Evolutionary conservation across 305 asterid species (phyloP).

Genomic region (Fraxinus paxiana): DNA sequence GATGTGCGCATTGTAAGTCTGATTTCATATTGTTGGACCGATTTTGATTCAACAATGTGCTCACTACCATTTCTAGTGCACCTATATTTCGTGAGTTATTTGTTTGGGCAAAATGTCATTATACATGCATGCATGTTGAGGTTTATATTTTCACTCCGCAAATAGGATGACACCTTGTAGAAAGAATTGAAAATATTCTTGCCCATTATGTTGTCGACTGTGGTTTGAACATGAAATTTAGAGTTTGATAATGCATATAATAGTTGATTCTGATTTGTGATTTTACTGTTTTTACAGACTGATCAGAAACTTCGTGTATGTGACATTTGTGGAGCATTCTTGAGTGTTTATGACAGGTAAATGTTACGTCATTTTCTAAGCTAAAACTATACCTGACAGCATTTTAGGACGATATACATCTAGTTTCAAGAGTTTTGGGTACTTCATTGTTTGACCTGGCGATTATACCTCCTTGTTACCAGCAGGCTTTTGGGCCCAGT

Average conservation of each 20-base stretch:
- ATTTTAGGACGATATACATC: slow-evolving; percentile 36
- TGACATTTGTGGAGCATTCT: slow-evolving; percentile 88
- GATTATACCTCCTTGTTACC: slow-evolving; percentile 87
- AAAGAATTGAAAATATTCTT: not conserved
- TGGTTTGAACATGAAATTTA: slow-evolving; percentile 11
- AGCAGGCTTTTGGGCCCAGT: slow-evolving; percentile 99
- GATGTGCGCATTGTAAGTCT: slow-evolving; percentile 85
- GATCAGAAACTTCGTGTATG: slow-evolving; percentile 94
- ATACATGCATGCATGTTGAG: not conserved
- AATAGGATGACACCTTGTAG: not conserved
- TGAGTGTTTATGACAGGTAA: slow-evolving; percentile 95
- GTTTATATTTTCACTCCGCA: not conserved
- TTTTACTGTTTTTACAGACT: slow-evolving; percentile 45
- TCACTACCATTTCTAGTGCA: not conserved
- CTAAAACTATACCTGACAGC: slow-evolving; percentile 17
- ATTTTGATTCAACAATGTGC: not conserved
- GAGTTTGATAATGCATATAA: not conserved
- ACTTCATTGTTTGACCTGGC: slow-evolving; percentile 70
- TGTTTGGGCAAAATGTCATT: not conserved
- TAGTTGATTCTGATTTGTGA: slow-evolving; percentile 20
- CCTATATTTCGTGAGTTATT: not conserved
- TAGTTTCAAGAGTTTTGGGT: slow-evolving; percentile 52
- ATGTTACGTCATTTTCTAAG: slow-evolving; percentile 17
- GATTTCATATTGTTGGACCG: not conserved
- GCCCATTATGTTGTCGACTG: not conserved